Base-by-base conservation (phyloP, 805 yeast genomes). In the Deakozyma indianensis region DNA sequence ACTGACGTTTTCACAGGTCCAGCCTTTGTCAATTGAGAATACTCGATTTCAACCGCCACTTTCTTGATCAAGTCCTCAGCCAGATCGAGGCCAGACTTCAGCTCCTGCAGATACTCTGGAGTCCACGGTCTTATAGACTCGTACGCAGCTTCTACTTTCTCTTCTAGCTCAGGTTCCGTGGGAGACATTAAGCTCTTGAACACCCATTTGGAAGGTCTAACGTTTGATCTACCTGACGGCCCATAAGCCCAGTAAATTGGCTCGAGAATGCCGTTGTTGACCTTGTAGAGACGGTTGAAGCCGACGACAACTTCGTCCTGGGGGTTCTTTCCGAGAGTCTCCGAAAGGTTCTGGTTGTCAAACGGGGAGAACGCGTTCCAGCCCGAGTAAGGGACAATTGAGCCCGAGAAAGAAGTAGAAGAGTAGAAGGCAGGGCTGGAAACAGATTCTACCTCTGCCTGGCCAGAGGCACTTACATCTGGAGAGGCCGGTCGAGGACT, bases 211-310 rank as follows among this genome's bases (percentile, higher is more conserved):
- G 64, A 55, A 11, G 60, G 47, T 15, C 54, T 48, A 1, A 65
- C 67, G 41, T 53, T 53, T n/a, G 61, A 56, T 0, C 60, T 51
- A 35, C 58, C 59, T 28, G 53, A 53, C 9, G 50, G 44, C 40
- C 56, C 46, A 1, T 63, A 51, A 7, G 56, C 49, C 71, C 71
- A 67, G 50, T 67, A 67, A 2, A 66, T 57, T 1, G 71, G 71
- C 40, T 48, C 48, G 38, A 65, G 47, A 7, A 45, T 42, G 18
- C 18, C 18, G 38, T 7, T 11, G 18, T 14, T 14, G 18, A 32
- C 38, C 16, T 32, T 32, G 18, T 32, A 32, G 5, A 32, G 38
- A 20, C 38, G 38, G 16, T 32, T 32, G 38, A 32, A 32, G 18
- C 38, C 38, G 5, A 32, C 38, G 7, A 32, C 38, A 32, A 32